These are phyloP conservation scores for Acanthamoeba healyi DNA, from an alignment of 208 protist genomes.

Conservation along the genomic window DNA sequence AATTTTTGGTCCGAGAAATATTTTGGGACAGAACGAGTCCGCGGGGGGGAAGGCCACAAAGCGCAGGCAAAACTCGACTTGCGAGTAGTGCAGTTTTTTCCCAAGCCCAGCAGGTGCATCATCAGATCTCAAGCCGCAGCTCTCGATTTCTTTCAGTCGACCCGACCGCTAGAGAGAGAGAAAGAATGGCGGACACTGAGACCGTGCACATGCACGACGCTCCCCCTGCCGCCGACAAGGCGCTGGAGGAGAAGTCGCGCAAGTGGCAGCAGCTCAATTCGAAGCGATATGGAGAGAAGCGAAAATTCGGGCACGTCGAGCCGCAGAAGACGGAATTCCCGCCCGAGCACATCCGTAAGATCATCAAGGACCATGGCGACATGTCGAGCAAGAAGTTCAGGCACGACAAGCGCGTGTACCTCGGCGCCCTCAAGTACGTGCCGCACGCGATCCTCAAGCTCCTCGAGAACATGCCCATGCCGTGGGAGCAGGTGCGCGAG, in stretches of 20 bases:
- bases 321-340: slow-evolving; percentile 95
- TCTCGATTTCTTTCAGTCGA: background rate
- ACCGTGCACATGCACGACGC: slow-evolving; percentile 50
- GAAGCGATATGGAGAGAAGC: slow-evolving; percentile 93
- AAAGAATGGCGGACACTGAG: slow-evolving; percentile 47
- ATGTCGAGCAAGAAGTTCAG: slow-evolving; percentile 98
- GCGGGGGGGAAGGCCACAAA: background rate
- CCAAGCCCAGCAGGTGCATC: no score
- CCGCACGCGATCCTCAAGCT: slow-evolving; percentile 99
- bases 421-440: slow-evolving; percentile 99
- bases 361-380: slow-evolving; percentile 99
- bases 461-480: slow-evolving; percentile 99
- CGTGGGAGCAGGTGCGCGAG: slow-evolving; percentile 93
- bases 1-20: background rate
- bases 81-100: background rate
- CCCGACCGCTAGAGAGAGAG: no score
- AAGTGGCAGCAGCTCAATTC: slow-evolving; percentile 94
- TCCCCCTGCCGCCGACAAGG: slow-evolving; percentile 12
- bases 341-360: slow-evolving; percentile 99
- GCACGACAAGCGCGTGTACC: slow-evolving; percentile 99
- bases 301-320: slow-evolving; percentile 93
- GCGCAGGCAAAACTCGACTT: background rate
- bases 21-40: slow-evolving; percentile 12
- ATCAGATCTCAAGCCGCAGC: background rate
- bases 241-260: slow-evolving; percentile 75